Conservation (phyloP, 2,329 filamentous ascomycete species). For the Colletotrichum scovillei region DNA sequence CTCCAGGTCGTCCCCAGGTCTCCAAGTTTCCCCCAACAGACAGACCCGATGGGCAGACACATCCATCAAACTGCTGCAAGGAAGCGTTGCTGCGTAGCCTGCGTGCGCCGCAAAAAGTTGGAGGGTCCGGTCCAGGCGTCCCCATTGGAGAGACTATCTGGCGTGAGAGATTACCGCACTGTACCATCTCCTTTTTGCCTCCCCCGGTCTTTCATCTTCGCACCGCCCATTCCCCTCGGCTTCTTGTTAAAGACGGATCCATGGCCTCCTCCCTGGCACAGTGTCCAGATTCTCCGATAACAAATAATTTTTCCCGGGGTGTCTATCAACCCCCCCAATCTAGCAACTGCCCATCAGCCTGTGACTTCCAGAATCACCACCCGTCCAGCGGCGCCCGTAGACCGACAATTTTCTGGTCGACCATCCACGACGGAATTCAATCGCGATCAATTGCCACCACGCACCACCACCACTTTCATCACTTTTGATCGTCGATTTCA, state of each 20-base stretch:
- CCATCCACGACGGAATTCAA: slow-evolving; percentile 37
- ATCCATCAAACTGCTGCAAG: slow-evolving; percentile 13
- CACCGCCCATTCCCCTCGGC: neutral
- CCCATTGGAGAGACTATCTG: slow-evolving; percentile 34
- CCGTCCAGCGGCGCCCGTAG: slow-evolving; percentile 32
- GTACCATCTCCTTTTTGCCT: slow-evolving; percentile 26
- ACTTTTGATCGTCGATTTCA: slow-evolving; percentile 42
- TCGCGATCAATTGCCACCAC: slow-evolving; percentile 38
- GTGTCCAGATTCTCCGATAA: slow-evolving; percentile 32
- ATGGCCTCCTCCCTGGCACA: slow-evolving; percentile 6
- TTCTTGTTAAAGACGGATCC: slow-evolving; percentile 14
- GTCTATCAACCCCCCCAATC: slow-evolving; percentile 34
- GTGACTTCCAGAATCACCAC: slow-evolving; percentile 34
- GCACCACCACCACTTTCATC: slow-evolving; percentile 36
- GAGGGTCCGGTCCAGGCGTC: slow-evolving; percentile 28
- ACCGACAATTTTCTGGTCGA: slow-evolving; percentile 36
- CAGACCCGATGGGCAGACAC: neutral
- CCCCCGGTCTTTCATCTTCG: slow-evolving; percentile 5
- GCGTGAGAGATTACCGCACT: slow-evolving; percentile 29
- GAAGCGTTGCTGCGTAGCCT: slow-evolving; percentile 12
- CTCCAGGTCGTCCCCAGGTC: neutral
- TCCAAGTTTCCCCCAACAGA: neutral
- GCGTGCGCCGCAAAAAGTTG: slow-evolving; percentile 14
- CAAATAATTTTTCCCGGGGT: slow-evolving; percentile 36
- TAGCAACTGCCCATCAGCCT: slow-evolving; percentile 31